Evolutionary conservation across 2,329 filamentous ascomycete species (phyloP), one percentile per base, ranked within the genome.

Genomic region (Aureobasidium sp.): DNA sequence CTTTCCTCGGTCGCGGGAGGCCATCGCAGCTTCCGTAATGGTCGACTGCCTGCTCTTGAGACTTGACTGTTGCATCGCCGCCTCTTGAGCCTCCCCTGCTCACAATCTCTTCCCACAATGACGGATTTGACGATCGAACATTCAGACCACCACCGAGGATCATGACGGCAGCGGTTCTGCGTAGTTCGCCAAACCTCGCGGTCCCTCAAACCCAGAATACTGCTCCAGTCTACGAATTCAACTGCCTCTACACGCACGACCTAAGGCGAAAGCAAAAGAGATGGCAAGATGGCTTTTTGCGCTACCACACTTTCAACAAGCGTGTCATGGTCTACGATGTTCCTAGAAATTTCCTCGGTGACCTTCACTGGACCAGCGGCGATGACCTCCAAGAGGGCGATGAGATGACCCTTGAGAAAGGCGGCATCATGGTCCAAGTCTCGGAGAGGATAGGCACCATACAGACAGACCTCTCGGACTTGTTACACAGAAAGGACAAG

Each of bases 281-380:
- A 63, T 96, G 92, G 92, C 90, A 95, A 69, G 92, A 96, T 85
- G 92, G 93, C 37, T 85, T 85, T 55, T 82, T 96, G 63, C 88
- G 87, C 65, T 95, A 87, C 65, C 92, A 96, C 70, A 87, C 88
- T 0, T 96, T 95, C 81, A 96, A 96, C 76, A 89, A 86, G 69
- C 85, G 90, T 4, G 78, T 94, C 62, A 95, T 96, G 89, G 89
- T 95, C 7, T 93, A 94, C 67, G 91, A 96, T 71, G 85, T 89
- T 49, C 78, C 83, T 2, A 84, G 88, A 0, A 90, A 92, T 70
- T 90, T 87, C 65, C 81, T 96, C 29, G 92, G 91, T 3, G 92
- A 96, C 71, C 84, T 85, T 33, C 90, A 96, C 73, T 94, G 89
- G 86, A 84, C 84, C 45, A 80, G 85, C 47, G 81, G 82, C 57